These are phyloP conservation scores for Hypomyces rosellus DNA, from an alignment of 2,329 filamentous ascomycete species.

Conservation along the genomic window DNA sequence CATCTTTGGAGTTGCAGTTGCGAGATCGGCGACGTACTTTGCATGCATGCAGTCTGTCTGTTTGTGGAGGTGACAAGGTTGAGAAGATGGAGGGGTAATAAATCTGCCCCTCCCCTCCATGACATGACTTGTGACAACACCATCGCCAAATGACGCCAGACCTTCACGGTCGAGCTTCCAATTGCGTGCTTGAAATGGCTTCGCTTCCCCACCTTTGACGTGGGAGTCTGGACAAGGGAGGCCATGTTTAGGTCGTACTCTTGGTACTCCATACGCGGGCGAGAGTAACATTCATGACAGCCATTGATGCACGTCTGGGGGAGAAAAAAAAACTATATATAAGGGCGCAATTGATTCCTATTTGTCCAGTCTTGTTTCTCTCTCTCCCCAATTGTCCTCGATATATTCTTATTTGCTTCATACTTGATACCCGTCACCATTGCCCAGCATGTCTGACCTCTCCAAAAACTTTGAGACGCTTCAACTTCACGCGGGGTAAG, in stretches of 20 bases:
- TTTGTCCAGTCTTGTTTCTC: constrained; percentile 9
- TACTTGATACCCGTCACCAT: background rate
- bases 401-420: background rate
- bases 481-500: constrained; percentile 77
- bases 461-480: constrained; percentile 73
- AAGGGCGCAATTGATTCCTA: too few relatives aligned
- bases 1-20: too few relatives aligned
- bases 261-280: background rate
- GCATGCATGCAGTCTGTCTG: too few relatives aligned
- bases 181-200: constrained; percentile 10
- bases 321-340: too few relatives aligned
- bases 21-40: too few relatives aligned
- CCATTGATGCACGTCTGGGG: background rate
- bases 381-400: constrained; percentile 18
- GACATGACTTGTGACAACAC: background rate
- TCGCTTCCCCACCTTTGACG: constrained; percentile 1
- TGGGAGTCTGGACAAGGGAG: too few relatives aligned
- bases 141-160: constrained; percentile 8
- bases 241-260: background rate
- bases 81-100: background rate
- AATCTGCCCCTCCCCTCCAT: too few relatives aligned
- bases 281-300: background rate
- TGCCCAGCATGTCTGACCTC: constrained; percentile 33
- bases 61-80: background rate
- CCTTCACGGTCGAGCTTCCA: background rate